A percentile compares a stretch with the other conserved stretches of the same genome.
Evolutionary conservation across 805 yeast species (phyloP).

Genomic region (Metschnikowia proteae): DNA sequence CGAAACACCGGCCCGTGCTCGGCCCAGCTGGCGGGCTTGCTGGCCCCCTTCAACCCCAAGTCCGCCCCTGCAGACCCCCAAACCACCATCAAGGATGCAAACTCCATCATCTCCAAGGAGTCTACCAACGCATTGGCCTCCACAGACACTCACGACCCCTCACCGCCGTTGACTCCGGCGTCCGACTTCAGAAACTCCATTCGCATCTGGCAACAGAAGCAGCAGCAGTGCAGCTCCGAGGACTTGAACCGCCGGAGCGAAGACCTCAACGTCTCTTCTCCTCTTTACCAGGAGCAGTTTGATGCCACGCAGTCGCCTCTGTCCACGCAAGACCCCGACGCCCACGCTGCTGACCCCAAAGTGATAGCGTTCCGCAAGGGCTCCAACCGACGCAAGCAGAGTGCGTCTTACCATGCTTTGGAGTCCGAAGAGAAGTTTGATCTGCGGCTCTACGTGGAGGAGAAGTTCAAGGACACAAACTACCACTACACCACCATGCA

Average conservation of each 20-base stretch:
- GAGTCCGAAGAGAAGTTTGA: slow-evolving; percentile 26
- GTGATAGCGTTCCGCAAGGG: slow-evolving; percentile 38
- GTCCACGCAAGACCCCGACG: slow-evolving; percentile 3
- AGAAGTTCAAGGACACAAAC: slow-evolving; percentile 52
- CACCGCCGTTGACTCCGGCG: slow-evolving; percentile 14
- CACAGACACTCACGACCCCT: slow-evolving; percentile 3
- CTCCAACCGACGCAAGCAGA: slow-evolving; percentile 32
- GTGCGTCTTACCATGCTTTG: slow-evolving; percentile 12
- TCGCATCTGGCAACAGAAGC: slow-evolving; percentile 17
- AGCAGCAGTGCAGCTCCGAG: slow-evolving; percentile 5
- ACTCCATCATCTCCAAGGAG: slow-evolving; percentile 29
- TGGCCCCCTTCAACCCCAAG: slow-evolving; percentile 35
- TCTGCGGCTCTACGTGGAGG: slow-evolving; percentile 51
- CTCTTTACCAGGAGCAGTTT: background rate
- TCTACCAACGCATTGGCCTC: slow-evolving; percentile 11
- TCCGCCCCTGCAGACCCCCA: slow-evolving; percentile 50
- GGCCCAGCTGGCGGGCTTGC: slow-evolving; percentile 15
- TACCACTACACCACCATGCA: slow-evolving; percentile 59
- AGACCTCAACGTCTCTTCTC: background rate
- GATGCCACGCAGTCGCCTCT: background rate
- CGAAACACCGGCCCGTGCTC: background rate
- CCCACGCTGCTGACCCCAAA: slow-evolving; percentile 28
- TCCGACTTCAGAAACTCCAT: slow-evolving; percentile 15
- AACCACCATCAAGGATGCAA: slow-evolving; percentile 51
- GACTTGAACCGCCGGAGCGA: slow-evolving; percentile 1